A percentile compares a stretch with the other conserved stretches of the same genome.
phyloP scores from a whole-genome alignment of 345 rosid species.

The Brassica rapa region DNA sequence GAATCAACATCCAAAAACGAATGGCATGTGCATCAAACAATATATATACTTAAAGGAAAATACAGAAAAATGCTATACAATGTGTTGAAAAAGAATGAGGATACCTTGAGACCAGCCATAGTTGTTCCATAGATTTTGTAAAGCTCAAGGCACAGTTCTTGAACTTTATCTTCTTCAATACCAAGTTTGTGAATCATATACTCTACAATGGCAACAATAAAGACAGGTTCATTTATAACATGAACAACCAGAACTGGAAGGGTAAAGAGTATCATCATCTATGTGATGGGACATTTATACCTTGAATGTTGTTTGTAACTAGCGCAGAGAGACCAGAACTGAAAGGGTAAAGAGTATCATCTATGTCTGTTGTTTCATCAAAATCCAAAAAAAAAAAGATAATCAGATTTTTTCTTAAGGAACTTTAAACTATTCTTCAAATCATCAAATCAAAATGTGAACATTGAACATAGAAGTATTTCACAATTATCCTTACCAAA shows the following conservation, averaged over 20 bases:
- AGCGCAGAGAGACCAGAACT: slow-evolving; percentile 66
- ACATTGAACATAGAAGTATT: no score
- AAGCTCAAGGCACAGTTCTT: slow-evolving; percentile 61
- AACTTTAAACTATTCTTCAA: background rate
- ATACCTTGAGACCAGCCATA: slow-evolving; percentile 93
- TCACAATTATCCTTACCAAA: slow-evolving; percentile 45
- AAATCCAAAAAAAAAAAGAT: background rate
- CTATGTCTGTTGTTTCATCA: slow-evolving; percentile 40
- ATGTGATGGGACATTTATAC: slow-evolving; percentile 39
- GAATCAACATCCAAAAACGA: no score
- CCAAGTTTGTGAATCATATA: slow-evolving; percentile 77
- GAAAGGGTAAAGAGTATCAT: slow-evolving; percentile 83
- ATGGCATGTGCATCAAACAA: background rate
- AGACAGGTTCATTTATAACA: background rate
- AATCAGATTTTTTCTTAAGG: no score
- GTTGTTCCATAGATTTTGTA: slow-evolving; percentile 91
- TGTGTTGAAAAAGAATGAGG: background rate
- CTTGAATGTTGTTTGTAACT: slow-evolving; percentile 70
- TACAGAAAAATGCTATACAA: no score
- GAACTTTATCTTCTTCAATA: slow-evolving; percentile 57
- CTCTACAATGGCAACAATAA: slow-evolving; percentile 46
- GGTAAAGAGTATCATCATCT: background rate
- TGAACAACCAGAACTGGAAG: background rate
- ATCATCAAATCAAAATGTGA: background rate
- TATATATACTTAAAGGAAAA: background rate